These are phyloP conservation scores for Botryobasidium botryosum DNA, from an alignment of 768 basidiomycete genomes.

Conservation along the genomic window DNA sequence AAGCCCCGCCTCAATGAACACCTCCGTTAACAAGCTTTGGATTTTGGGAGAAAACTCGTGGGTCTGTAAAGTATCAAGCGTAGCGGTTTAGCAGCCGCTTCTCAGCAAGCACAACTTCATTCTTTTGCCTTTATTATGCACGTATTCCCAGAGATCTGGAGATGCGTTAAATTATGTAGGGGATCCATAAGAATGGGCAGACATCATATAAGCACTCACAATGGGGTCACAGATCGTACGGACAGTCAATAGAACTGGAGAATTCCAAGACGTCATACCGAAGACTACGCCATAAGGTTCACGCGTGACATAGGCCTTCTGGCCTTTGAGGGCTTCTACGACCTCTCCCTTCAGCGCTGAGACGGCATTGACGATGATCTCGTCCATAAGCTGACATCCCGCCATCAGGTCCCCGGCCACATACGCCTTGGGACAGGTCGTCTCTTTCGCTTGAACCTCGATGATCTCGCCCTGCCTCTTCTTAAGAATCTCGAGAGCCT, in stretches of 20 bases:
- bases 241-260: constrained; percentile 15
- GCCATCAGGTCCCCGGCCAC: too few species aligned
- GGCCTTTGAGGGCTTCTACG: constrained; percentile 1
- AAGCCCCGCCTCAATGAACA: constrained; percentile 24
- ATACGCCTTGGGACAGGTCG: constrained; percentile 3
- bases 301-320: constrained; percentile 11
- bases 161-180: too few species aligned
- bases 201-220: too few species aligned
- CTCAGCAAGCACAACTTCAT: too few species aligned
- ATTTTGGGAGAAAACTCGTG: constrained; percentile 20
- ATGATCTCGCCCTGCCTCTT: constrained; percentile 10
- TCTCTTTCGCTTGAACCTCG: constrained; percentile 11
- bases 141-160: constrained; percentile 26
- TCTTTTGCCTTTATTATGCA: constrained; percentile 21
- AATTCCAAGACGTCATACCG: constrained; percentile 11
- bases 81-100: too few species aligned
- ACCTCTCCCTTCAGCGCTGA: constrained; percentile 11
- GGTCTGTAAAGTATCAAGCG: too few species aligned
- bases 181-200: too few species aligned
- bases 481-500: constrained; percentile 10
- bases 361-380: constrained; percentile 9
- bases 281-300: constrained; percentile 14
- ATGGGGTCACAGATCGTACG: constrained; percentile 21
- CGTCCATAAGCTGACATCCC: too few species aligned
- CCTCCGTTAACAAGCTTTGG: constrained; percentile 19